A percentile compares a stretch with the other conserved stretches of the same genome.
phyloP scores from a whole-genome alignment of 148 eudicot species.

The Rhododendron kiyosumense region DNA sequence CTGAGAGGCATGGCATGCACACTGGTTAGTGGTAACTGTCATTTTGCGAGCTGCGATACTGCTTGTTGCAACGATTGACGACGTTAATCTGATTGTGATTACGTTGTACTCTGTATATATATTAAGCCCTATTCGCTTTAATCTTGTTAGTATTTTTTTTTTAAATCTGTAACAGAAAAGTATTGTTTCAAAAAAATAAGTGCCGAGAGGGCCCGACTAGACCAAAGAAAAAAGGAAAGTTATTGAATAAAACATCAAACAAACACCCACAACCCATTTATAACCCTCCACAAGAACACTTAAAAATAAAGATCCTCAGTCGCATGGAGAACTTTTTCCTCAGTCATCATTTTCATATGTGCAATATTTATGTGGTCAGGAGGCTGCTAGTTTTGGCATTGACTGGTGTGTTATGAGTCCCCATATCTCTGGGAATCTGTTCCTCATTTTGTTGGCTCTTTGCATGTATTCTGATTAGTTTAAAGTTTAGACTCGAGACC shows the following conservation, averaged over 20 bases:
- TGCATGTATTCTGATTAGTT: neutral
- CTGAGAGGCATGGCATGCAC: too few species aligned
- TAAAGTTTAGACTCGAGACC: neutral
- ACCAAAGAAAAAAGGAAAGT: neutral
- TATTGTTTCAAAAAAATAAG: too few species aligned
- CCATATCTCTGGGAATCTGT: neutral
- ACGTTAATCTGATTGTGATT: neutral
- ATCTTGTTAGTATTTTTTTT: too few species aligned
- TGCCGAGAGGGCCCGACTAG: neutral
- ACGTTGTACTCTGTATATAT: neutral
- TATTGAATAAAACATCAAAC: neutral
- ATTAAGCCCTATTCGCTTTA: neutral
- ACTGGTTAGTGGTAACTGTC: too few species aligned
- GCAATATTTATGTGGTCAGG: neutral
- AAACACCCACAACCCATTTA: neutral
- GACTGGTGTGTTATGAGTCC: neutral
- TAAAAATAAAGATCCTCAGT: neutral
- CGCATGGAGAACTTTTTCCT: neutral
- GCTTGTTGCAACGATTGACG: neutral
- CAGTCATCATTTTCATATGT: neutral
- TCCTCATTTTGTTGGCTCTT: neutral
- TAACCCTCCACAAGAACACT: neutral
- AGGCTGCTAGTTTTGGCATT: neutral
- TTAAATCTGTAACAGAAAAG: neutral
- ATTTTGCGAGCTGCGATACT: neutral